Conservation (phyloP, 1,139 yeast genomes). For the Zygoascus hellenicus region DNA sequence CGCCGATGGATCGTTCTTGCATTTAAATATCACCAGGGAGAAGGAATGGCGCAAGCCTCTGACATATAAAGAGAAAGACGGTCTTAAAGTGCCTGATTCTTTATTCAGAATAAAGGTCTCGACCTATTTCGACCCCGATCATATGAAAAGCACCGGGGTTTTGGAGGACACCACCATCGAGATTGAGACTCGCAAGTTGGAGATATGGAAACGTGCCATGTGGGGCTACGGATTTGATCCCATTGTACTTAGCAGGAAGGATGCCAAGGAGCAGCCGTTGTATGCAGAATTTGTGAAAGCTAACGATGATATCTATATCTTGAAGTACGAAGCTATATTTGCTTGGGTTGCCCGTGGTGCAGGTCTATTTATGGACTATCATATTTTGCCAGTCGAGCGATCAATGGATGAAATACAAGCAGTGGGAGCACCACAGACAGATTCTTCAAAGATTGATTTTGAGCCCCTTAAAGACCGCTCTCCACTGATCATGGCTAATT, state of each 20-base stretch:
- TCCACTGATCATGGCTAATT: conserved; percentile 11
- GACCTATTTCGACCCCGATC: conserved; percentile 17
- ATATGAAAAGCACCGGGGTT: neutral
- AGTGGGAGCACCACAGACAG: neutral
- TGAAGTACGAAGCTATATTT: conserved; percentile 19
- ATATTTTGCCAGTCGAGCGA: conserved; percentile 24
- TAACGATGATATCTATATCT: conserved; percentile 7
- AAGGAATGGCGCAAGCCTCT: conserved; percentile 18
- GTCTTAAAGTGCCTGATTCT: conserved; percentile 16
- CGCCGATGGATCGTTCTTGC: conserved; percentile 17
- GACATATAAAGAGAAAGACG: conserved; percentile 9
- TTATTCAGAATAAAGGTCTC: conserved; percentile 25
- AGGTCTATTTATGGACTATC: conserved; percentile 27
- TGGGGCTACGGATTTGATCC: conserved; percentile 34
- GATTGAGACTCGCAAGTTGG: conserved; percentile 21
- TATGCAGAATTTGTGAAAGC: conserved; percentile 17
- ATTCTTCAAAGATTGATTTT: neutral
- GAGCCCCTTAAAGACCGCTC: conserved; percentile 5
- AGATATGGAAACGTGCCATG: conserved; percentile 31
- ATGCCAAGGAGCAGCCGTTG: conserved; percentile 21
- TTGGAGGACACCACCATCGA: conserved; percentile 10
- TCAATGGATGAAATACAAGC: neutral
- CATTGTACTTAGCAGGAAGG: conserved; percentile 22
- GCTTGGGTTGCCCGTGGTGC: conserved; percentile 30
- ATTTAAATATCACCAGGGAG: conserved; percentile 10